Conservation (phyloP, 805 yeast species). For the Saccharomycopsis sp. region DNA sequence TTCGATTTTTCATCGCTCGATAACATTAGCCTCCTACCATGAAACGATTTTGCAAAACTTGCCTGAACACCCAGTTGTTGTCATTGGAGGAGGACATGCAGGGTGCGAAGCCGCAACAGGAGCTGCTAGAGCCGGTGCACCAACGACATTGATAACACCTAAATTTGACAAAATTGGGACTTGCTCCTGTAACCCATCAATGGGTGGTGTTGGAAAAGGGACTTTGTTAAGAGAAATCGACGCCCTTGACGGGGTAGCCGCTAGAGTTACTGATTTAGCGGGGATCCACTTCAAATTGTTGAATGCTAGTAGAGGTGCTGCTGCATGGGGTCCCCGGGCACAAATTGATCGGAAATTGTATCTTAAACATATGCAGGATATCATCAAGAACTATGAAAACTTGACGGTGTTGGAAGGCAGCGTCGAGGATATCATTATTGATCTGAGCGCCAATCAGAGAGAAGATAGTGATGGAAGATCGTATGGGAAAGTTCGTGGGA, state of each 20-base stretch:
- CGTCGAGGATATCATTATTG: slow-evolving; percentile 79
- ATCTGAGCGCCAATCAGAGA: slow-evolving; percentile 23
- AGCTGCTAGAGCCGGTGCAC: slow-evolving; percentile 75
- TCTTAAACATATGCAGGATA: slow-evolving; percentile 68
- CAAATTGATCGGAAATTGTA: slow-evolving; percentile 88
- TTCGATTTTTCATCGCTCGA: slow-evolving; percentile 15
- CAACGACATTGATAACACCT: slow-evolving; percentile 73
- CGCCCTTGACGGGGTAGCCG: slow-evolving; percentile 90
- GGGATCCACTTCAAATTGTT: slow-evolving; percentile 88
- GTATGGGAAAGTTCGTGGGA: slow-evolving; percentile 55
- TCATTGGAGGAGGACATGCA: slow-evolving; percentile 98
- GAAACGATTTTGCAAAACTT: slow-evolving; percentile 27
- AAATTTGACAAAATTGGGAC: slow-evolving; percentile 71
- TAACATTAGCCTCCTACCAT: slow-evolving; percentile 33
- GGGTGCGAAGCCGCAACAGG: slow-evolving; percentile 98
- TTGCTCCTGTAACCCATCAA: slow-evolving; percentile 94
- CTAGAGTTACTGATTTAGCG: slow-evolving; percentile 80
- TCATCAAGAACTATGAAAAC: slow-evolving; percentile 47
- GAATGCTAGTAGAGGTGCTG: slow-evolving; percentile 81
- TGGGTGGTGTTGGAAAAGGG: slow-evolving; percentile 99
- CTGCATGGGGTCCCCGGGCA: slow-evolving; percentile 98
- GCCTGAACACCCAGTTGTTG: slow-evolving; percentile 57
- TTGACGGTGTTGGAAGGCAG: slow-evolving; percentile 60
- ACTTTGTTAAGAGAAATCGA: slow-evolving; percentile 88
- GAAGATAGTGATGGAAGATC: slow-evolving; percentile 29